phyloP scores from a whole-genome alignment of 805 yeast genomes.

The Candida cerambycidarum region DNA sequence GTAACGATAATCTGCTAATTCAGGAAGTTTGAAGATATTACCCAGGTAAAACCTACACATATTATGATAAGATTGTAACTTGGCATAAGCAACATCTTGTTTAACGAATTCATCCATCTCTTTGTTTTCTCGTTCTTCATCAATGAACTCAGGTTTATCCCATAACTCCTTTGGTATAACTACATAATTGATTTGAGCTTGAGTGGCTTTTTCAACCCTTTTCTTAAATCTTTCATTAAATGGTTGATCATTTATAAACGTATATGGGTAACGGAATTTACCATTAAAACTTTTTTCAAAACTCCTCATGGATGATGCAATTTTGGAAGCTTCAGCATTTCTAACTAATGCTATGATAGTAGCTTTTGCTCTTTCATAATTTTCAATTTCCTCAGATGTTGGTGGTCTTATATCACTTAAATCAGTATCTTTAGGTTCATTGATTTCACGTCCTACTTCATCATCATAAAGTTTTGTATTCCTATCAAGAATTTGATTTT shows the following conservation, averaged over 20 bases:
- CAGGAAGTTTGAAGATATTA: slow-evolving; percentile 61
- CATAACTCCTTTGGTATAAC: slow-evolving; percentile 47
- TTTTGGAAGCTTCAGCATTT: slow-evolving; percentile 54
- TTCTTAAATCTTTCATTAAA: slow-evolving; percentile 59
- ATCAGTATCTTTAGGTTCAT: slow-evolving; percentile 48
- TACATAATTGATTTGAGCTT: slow-evolving; percentile 37
- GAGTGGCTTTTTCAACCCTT: slow-evolving; percentile 32
- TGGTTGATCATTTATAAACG: slow-evolving; percentile 70
- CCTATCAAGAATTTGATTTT: slow-evolving; percentile 30
- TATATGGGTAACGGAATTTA: slow-evolving; percentile 78
- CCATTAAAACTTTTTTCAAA: slow-evolving; percentile 66
- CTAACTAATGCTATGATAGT: slow-evolving; percentile 73
- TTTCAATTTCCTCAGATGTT: slow-evolving; percentile 20
- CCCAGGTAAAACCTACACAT: slow-evolving; percentile 83
- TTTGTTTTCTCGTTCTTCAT: slow-evolving; percentile 38
- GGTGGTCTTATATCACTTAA: slow-evolving; percentile 28
- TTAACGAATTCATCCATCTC: slow-evolving; percentile 41
- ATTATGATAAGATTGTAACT: slow-evolving; percentile 64
- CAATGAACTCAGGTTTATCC: slow-evolving; percentile 61
- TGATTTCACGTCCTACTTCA: slow-evolving; percentile 35
- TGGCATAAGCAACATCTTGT: slow-evolving; percentile 60
- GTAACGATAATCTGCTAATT: slow-evolving; percentile 59
- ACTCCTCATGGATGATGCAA: slow-evolving; percentile 53
- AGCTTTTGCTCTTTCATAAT: slow-evolving; percentile 61
- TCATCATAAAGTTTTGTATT: slow-evolving; percentile 41